phyloP scores from a whole-genome alignment of 2,329 filamentous ascomycete genomes.

The Pestalotiopsis sp. region DNA sequence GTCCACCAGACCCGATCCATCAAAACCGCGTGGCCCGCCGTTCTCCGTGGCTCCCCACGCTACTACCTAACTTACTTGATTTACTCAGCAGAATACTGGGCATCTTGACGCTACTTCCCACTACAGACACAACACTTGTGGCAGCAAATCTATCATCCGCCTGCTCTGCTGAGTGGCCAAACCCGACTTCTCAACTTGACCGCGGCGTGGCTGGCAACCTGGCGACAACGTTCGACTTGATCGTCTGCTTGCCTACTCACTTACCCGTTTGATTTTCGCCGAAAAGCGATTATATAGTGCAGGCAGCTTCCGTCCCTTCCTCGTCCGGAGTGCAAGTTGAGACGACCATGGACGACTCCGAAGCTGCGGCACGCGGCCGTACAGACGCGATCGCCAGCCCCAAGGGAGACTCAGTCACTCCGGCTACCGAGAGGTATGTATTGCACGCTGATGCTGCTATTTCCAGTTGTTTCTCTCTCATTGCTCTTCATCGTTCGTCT shows the following conservation, averaged over 20 bases:
- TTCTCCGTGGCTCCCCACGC: not conserved
- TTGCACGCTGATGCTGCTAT: not conserved
- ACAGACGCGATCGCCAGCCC: not conserved
- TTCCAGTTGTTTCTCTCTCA: not conserved
- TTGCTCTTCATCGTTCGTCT: not conserved
- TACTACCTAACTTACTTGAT: not conserved
- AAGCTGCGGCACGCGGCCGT: not conserved
- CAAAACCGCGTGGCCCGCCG: not conserved
- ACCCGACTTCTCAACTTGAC: no score
- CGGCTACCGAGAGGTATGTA: conserved; percentile 11
- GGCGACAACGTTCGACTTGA: no score
- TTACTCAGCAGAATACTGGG: not conserved
- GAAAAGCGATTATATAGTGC: no score
- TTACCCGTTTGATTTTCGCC: no score
- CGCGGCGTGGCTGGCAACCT: no score
- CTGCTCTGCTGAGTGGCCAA: no score
- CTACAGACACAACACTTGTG: no score
- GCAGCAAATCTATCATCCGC: no score
- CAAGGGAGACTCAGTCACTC: conserved; percentile 1
- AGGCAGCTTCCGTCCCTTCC: no score
- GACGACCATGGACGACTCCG: not conserved
- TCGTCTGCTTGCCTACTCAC: no score
- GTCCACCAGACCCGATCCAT: not conserved
- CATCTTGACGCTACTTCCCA: no score
- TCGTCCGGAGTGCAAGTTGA: not conserved